Base-by-base conservation (phyloP, 768 basidiomycete species). In the Sarcodon aspratus region DNA sequence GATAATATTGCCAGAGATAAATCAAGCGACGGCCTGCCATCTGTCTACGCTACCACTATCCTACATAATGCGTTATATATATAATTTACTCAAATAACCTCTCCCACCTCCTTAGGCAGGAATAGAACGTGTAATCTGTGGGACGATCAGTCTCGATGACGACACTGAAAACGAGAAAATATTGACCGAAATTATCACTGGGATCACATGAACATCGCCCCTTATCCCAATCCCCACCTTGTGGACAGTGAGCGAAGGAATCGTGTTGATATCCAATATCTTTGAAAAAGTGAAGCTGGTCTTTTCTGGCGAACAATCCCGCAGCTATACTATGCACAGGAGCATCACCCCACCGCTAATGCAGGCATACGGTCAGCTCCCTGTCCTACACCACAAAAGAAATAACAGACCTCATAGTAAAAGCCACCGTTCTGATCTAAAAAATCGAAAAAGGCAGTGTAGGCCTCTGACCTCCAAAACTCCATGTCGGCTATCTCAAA, bases 401-500 rank as follows among this genome's bases (percentile, higher is more conserved):
- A 13, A 55, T 43, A 55, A 76, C 43, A 7, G 15, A 64, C 84
- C 78, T 93, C 90, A 54, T 91, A 91, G 63, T 92, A 93, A 63
- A 93, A 91, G 12, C 91, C 91, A 48, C 92, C 92, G 38, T 72
- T 71, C 48, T 73, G 59, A 48, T 95, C 92, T 15, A 95, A 70
- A 61, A 77, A 78, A 40, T 91, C 82, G 55, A 94, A 95, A 70
- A 79, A 95, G 55, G 83, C 78, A 50, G 68, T 70, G 61, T 96
- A 96, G 3, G 82, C 80, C 51, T 92, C 82, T 11, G 81, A 67
- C 55, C 91, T 73, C 88, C 88, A 93, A 51, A 94, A 77, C 52
- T 87, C 80, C 52, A 94, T 73, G 57, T 81, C 75, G 6, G 74
- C 92, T 51, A 96, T 95, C 62, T 95, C 92, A 57, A 95, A 95